Conservation (phyloP, 73 alveolate species). For the Tetrahymena thermophila region DNA sequence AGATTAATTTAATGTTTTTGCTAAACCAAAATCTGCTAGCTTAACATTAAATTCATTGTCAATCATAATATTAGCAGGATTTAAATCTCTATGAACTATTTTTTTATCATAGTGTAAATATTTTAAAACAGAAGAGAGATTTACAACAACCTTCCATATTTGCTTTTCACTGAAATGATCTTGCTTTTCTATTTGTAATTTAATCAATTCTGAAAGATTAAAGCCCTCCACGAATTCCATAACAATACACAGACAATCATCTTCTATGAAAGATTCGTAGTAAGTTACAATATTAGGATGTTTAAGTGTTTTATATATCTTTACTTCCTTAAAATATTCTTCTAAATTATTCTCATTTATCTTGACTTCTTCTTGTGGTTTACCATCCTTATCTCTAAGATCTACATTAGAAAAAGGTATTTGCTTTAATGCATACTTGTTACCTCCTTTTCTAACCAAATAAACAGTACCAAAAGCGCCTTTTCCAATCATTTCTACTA, state of each 20-base stretch:
- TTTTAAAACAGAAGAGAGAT: constrained; percentile 62
- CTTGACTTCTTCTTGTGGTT: constrained; percentile 37
- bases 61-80: constrained; percentile 83
- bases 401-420: constrained; percentile 56
- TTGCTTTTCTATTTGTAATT: constrained; percentile 65
- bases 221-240: constrained; percentile 93
- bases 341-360: constrained; percentile 58
- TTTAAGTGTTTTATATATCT: constrained; percentile 73
- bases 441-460: constrained; percentile 64
- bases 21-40: constrained; percentile 94
- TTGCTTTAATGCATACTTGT: constrained; percentile 76
- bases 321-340: constrained; percentile 77
- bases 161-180: constrained; percentile 83
- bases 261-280: constrained; percentile 83
- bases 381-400: constrained; percentile 15
- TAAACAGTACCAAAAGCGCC: constrained; percentile 92
- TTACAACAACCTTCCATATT: constrained; percentile 79
- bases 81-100: constrained; percentile 90
- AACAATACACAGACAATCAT: constrained; percentile 73
- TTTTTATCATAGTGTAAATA: constrained; percentile 71
- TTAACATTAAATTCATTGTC: constrained; percentile 73
- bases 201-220: constrained; percentile 75
- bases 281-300: constrained; percentile 91
- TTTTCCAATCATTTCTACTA: constrained; percentile 72
- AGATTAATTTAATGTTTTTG: constrained; percentile 63